Percentiles rank a stretch among this genome's conserved stretches.
These are phyloP conservation scores for Ophiocordyceps camponoti-rufipedis DNA, from an alignment of 2,329 filamentous ascomycete genomes.

Conservation along the genomic window DNA sequence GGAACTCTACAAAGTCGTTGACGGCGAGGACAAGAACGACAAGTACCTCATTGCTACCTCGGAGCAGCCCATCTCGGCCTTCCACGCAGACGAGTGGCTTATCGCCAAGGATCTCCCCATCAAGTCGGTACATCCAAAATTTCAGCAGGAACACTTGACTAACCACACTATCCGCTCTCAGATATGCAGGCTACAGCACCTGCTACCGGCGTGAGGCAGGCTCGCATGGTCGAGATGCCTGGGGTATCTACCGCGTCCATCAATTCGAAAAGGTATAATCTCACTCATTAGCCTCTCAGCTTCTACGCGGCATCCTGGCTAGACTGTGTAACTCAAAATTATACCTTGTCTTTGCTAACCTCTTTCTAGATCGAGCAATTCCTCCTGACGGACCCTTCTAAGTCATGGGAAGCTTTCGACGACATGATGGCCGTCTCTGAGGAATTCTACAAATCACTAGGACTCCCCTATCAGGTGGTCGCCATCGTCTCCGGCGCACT, in stretches of 20 bases:
- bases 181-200: slow-evolving; percentile 79
- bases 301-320: too few species aligned
- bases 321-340: not conserved
- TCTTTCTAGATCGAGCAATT: slow-evolving; percentile 50
- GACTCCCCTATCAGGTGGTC: slow-evolving; percentile 79
- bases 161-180: slow-evolving; percentile 21
- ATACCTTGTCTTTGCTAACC: not conserved
- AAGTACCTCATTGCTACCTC: slow-evolving; percentile 68
- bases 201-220: slow-evolving; percentile 95
- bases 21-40: slow-evolving; percentile 71
- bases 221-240: slow-evolving; percentile 70
- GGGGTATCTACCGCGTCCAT: slow-evolving; percentile 96
- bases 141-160: too few species aligned
- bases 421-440: slow-evolving; percentile 83
- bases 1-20: slow-evolving; percentile 91
- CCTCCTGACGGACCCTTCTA: slow-evolving; percentile 64
- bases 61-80: slow-evolving; percentile 85
- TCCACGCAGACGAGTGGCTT: slow-evolving; percentile 90
- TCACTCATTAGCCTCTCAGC: not conserved
- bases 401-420: slow-evolving; percentile 86
- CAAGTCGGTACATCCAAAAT: slow-evolving; percentile 31
- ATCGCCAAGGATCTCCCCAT: slow-evolving; percentile 70
- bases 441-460: slow-evolving; percentile 84
- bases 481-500: slow-evolving; percentile 91
- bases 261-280: slow-evolving; percentile 72